Conservation (phyloP, 148 eudicot species). For the Cornus suecica region DNA sequence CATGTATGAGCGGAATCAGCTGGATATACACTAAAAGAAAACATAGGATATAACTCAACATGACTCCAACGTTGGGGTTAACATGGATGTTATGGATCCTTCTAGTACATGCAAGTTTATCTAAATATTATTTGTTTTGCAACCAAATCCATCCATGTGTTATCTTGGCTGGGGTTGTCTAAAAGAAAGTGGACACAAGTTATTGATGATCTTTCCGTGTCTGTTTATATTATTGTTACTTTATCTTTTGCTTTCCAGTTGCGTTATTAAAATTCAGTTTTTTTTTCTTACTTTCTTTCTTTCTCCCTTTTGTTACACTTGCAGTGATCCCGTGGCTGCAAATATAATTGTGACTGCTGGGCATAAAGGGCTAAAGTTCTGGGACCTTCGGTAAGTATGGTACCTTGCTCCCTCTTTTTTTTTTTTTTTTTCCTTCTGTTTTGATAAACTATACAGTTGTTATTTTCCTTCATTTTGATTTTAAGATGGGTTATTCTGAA, state of each 20-base stretch:
- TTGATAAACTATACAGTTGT: neutral
- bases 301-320: neutral
- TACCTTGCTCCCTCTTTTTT: neutral
- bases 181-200: neutral
- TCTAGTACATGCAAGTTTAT: neutral
- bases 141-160: neutral
- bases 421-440: neutral
- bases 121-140: neutral
- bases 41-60: too few relatives aligned
- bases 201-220: neutral
- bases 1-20: neutral
- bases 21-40: neutral
- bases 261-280: neutral
- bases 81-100: neutral
- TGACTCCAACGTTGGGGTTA: neutral
- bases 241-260: neutral
- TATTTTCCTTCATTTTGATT: neutral
- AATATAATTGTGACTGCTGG: constrained; percentile 84
- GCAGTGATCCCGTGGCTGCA: constrained; percentile 65
- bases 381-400: constrained; percentile 81
- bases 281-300: too few relatives aligned
- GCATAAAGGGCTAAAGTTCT: constrained; percentile 76
- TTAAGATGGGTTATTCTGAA: neutral
- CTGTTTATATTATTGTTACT: neutral
- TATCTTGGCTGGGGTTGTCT: neutral